Evolutionary conservation across 768 basidiomycete species (phyloP).

Genomic region (Suillus plorans): DNA sequence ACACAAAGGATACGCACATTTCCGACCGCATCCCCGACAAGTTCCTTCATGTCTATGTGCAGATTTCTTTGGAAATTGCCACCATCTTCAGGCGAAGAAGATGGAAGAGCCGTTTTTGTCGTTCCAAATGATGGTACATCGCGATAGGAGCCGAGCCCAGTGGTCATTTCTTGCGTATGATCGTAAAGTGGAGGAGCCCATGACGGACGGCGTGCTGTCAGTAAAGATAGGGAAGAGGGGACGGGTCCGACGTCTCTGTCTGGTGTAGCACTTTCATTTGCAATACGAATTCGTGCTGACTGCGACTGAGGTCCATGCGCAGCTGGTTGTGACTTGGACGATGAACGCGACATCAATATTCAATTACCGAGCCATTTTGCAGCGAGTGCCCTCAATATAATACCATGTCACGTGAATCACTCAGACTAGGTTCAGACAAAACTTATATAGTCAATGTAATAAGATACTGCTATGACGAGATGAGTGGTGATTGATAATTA

Average conservation of each 20-base stretch:
- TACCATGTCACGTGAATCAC: neutral
- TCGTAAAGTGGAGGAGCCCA: slow-evolving; percentile 33
- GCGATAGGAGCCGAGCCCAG: slow-evolving; percentile 29
- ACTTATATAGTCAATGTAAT: slow-evolving; percentile 27
- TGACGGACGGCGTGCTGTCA: slow-evolving; percentile 33
- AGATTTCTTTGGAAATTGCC: slow-evolving; percentile 57
- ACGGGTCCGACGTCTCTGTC: slow-evolving; percentile 23
- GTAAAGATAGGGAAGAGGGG: slow-evolving; percentile 29
- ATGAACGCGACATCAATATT: slow-evolving; percentile 26
- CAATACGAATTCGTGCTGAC: slow-evolving; percentile 23
- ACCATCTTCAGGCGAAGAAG: slow-evolving; percentile 50
- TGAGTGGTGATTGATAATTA: slow-evolving; percentile 31
- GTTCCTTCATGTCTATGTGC: slow-evolving; percentile 76
- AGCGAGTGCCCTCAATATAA: neutral
- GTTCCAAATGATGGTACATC: slow-evolving; percentile 27
- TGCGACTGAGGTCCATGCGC: slow-evolving; percentile 3
- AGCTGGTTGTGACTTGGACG: slow-evolving; percentile 20
- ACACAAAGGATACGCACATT: slow-evolving; percentile 53
- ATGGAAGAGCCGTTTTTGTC: slow-evolving; percentile 16
- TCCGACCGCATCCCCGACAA: slow-evolving; percentile 81
- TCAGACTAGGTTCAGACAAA: neutral
- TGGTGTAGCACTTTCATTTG: slow-evolving; percentile 13
- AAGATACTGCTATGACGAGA: slow-evolving; percentile 27
- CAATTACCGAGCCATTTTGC: neutral
- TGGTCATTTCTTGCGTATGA: slow-evolving; percentile 22